Conservation (phyloP, 768 basidiomycete species). For the Jaapia argillacea region DNA sequence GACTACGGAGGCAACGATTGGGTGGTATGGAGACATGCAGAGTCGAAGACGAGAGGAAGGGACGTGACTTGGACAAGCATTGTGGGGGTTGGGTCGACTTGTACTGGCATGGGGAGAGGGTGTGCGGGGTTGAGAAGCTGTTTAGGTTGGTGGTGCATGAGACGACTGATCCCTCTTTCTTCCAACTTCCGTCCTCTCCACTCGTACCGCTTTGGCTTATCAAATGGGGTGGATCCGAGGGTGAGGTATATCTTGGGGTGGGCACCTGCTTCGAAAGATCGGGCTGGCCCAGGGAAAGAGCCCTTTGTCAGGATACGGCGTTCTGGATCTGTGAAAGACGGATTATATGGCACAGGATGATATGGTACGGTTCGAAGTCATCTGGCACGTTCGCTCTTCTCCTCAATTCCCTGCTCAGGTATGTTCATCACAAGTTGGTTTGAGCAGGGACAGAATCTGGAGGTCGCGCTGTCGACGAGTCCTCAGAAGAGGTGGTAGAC, state of each 20-base stretch:
- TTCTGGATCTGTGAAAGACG: slow-evolving; percentile 92
- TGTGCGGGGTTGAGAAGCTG: slow-evolving; percentile 59
- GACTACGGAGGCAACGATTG: slow-evolving; percentile 76
- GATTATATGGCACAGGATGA: slow-evolving; percentile 96
- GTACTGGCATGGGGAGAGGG: slow-evolving; percentile 71
- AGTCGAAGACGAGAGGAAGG: slow-evolving; percentile 48
- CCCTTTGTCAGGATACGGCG: slow-evolving; percentile 83
- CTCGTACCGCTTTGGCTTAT: slow-evolving; percentile 42
- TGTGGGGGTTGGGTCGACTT: slow-evolving; percentile 78
- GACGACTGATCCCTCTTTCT: slow-evolving; percentile 45
- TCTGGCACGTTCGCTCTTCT: too few species aligned
- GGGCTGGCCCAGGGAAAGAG: slow-evolving; percentile 18
- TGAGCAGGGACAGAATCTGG: slow-evolving; percentile 1
- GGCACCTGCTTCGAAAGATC: slow-evolving; percentile 19
- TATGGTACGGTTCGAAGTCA: slow-evolving; percentile 30
- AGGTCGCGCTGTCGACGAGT: too few species aligned
- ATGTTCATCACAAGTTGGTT: too few species aligned
- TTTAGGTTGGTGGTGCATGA: slow-evolving; percentile 43
- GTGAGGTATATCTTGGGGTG: slow-evolving; percentile 75
- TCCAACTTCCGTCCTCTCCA: slow-evolving; percentile 66
- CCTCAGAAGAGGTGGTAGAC: too few species aligned
- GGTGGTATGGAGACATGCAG: slow-evolving; percentile 43
- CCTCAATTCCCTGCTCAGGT: too few species aligned
- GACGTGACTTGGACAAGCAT: slow-evolving; percentile 19
- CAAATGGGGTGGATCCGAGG: slow-evolving; percentile 31